Conservation (phyloP, 306 rosid species). For the Prunus campanulata region DNA sequence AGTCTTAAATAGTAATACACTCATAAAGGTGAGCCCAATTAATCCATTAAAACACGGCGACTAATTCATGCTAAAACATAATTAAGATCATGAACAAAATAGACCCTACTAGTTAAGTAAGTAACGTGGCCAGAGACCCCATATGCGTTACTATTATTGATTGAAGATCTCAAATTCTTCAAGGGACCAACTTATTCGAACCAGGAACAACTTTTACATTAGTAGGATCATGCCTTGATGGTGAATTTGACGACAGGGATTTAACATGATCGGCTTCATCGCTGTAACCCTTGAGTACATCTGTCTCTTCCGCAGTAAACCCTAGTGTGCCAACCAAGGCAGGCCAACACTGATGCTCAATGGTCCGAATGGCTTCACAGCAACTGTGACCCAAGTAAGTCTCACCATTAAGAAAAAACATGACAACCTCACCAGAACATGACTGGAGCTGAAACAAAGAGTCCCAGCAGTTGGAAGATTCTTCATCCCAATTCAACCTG, state of each 20-base stretch:
- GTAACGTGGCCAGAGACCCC: no score
- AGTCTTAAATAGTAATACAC: no score
- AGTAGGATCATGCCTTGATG: not conserved
- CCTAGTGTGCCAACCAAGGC: slow-evolving; percentile 51
- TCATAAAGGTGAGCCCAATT: no score
- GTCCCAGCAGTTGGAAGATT: slow-evolving; percentile 55
- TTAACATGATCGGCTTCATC: slow-evolving; percentile 23
- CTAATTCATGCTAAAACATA: no score
- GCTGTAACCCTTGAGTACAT: slow-evolving; percentile 54
- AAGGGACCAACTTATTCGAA: no score
- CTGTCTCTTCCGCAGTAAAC: slow-evolving; percentile 51
- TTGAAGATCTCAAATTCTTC: no score
- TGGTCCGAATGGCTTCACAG: slow-evolving; percentile 47
- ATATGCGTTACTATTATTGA: no score
- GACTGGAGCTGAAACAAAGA: slow-evolving; percentile 53
- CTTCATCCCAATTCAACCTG: slow-evolving; percentile 46
- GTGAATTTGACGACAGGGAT: slow-evolving; percentile 14
- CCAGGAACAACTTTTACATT: no score
- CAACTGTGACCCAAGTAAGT: slow-evolving; percentile 52
- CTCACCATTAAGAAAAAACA: slow-evolving; percentile 57
- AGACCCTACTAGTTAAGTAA: no score
- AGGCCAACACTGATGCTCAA: slow-evolving; percentile 72
- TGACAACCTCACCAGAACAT: slow-evolving; percentile 53
- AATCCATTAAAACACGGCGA: no score
- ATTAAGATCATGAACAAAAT: no score